A percentile compares a stretch with the other conserved stretches of the same genome.
These are phyloP conservation scores for Fragaria ananassa DNA, from an alignment of 306 rosid species.

Conservation along the genomic window DNA sequence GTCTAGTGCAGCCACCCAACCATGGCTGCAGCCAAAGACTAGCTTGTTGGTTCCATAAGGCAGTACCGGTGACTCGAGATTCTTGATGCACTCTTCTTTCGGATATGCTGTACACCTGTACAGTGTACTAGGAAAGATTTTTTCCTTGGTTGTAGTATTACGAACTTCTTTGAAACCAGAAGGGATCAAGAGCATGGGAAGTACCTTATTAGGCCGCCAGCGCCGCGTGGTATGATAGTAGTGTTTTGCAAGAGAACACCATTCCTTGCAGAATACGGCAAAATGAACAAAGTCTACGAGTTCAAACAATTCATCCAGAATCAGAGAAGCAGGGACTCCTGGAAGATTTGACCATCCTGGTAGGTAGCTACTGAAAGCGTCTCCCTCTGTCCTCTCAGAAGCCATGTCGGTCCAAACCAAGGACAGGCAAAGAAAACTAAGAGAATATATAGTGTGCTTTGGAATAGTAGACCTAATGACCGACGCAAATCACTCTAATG, in stretches of 20 bases:
- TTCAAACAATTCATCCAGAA: background rate
- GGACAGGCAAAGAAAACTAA: background rate
- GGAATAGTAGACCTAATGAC: background rate
- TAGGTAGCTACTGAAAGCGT: background rate
- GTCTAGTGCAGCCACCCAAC: background rate
- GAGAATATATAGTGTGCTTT: background rate
- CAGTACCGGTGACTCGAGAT: background rate
- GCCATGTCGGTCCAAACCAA: background rate
- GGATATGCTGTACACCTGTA: background rate
- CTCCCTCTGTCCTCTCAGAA: background rate
- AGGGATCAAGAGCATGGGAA: conserved; percentile 1
- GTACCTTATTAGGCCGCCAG: background rate
- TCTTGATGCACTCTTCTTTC: background rate
- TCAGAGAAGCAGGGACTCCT: background rate
- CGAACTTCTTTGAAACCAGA: background rate
- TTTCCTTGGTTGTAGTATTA: background rate
- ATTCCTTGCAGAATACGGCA: background rate
- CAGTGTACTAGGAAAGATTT: background rate
- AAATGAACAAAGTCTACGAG: background rate
- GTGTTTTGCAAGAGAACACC: background rate
- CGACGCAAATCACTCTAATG: background rate
- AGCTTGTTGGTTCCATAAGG: background rate
- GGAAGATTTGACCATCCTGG: background rate
- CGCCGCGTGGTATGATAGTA: background rate
- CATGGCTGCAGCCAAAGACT: background rate